Conservation (phyloP, 1,139 yeast species). For the Kazachstania sp. region DNA sequence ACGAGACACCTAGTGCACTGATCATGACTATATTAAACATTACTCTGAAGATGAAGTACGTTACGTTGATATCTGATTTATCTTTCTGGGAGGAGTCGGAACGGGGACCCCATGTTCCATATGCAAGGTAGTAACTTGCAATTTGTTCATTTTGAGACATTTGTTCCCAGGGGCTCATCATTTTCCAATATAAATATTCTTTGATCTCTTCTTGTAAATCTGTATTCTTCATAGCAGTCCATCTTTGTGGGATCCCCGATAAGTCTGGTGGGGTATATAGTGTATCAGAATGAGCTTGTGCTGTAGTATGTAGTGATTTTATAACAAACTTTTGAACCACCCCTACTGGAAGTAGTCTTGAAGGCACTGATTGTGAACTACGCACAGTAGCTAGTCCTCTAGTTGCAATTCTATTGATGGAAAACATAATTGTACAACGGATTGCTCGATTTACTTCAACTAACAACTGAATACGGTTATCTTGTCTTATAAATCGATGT, state of each 20-base stretch:
- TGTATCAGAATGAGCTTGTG: background rate
- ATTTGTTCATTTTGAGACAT: conserved; percentile 32
- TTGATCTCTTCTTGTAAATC: conserved; percentile 37
- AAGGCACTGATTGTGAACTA: too few species aligned
- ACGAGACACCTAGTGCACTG: conserved; percentile 18
- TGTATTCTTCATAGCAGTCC: conserved; percentile 33
- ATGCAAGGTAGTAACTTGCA: conserved; percentile 30
- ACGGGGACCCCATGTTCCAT: conserved; percentile 26
- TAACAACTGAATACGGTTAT: too few species aligned
- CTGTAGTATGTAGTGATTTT: too few species aligned
- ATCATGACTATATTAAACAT: conserved; percentile 20
- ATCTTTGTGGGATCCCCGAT: conserved; percentile 20
- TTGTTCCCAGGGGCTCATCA: conserved; percentile 36
- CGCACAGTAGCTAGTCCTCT: too few species aligned
- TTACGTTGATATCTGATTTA: conserved; percentile 3
- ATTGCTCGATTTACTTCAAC: too few species aligned
- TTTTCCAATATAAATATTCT: conserved; percentile 37
- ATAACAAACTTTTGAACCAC: too few species aligned
- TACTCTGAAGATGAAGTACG: conserved; percentile 17
- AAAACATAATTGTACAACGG: too few species aligned
- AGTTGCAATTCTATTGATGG: too few species aligned
- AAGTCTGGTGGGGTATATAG: conserved; percentile 23
- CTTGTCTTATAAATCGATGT: too few species aligned
- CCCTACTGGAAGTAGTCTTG: too few species aligned
- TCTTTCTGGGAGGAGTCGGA: background rate